Conservation (phyloP, 2,329 filamentous ascomycete species). For the Pseudopithomyces maydicus region DNA sequence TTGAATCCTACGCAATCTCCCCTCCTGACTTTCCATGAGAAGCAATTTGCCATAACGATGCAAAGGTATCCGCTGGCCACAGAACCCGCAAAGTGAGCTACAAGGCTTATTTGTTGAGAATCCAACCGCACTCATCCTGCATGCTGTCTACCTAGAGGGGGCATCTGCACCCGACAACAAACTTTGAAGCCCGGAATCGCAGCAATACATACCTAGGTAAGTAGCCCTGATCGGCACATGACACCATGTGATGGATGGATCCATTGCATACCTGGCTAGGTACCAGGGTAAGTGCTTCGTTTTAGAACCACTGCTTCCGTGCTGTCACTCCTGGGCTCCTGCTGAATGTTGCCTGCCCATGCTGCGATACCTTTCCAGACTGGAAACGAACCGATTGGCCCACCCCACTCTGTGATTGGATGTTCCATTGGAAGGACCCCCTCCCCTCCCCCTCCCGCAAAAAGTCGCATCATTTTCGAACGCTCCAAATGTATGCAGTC, state of each 20-base stretch:
- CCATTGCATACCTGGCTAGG: neutral
- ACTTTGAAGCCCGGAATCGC: too few species aligned
- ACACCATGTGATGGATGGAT: neutral
- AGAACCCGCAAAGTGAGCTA: too few species aligned
- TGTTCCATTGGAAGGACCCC: neutral
- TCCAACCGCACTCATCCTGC: too few species aligned
- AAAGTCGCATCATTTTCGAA: neutral
- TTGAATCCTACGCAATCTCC: too few species aligned
- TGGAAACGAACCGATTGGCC: conserved; percentile 32
- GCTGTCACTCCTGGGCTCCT: conserved; percentile 18
- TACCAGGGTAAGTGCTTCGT: too few species aligned
- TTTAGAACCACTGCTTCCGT: conserved; percentile 28
- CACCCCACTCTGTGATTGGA: neutral
- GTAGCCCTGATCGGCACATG: neutral
- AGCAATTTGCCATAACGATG: too few species aligned
- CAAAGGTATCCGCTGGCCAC: too few species aligned
- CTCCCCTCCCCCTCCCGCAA: too few species aligned
- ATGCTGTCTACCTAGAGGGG: neutral
- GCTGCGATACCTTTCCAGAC: conserved; percentile 15
- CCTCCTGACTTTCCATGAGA: too few species aligned
- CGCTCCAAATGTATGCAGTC: neutral
- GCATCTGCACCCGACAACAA: conserved; percentile 3
- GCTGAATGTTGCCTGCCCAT: conserved; percentile 23
- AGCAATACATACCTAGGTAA: too few species aligned
- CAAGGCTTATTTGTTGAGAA: too few species aligned